Evolutionary conservation across 352 stramenopile genomes (phyloP).

Genomic region (Phytopythium aichiense): DNA sequence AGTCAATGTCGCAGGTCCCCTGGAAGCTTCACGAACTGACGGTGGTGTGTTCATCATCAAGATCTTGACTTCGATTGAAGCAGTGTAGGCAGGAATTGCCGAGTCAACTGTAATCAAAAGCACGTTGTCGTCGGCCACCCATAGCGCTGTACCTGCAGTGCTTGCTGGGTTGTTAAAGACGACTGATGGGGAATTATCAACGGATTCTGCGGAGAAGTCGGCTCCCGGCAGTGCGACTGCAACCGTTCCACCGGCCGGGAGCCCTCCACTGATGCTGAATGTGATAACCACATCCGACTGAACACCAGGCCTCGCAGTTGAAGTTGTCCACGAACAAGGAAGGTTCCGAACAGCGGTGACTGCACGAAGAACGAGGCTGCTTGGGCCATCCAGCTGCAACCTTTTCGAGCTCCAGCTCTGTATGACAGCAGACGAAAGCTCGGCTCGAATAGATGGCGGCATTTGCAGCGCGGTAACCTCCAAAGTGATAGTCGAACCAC

Average conservation of each 20-base stretch:
- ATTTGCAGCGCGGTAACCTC: constrained; percentile 37
- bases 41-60: constrained; percentile 33
- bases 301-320: constrained; percentile 40
- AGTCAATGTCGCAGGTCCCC: constrained; percentile 21
- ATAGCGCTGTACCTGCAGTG: constrained; percentile 16
- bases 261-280: constrained; percentile 40
- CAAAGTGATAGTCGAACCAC: constrained; percentile 25
- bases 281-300: constrained; percentile 34
- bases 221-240: constrained; percentile 24
- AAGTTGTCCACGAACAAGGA: constrained; percentile 28
- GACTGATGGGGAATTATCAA: constrained; percentile 15
- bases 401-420: constrained; percentile 40
- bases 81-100: constrained; percentile 29
- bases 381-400: constrained; percentile 35
- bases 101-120: constrained; percentile 8
- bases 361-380: constrained; percentile 22
- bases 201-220: constrained; percentile 34
- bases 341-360: constrained; percentile 38
- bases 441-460: constrained; percentile 37
- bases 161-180: constrained; percentile 21
- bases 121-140: constrained; percentile 15
- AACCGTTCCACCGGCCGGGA: constrained; percentile 38
- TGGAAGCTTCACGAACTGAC: constrained; percentile 24
- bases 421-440: constrained; percentile 24
- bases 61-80: constrained; percentile 27